Conservation (phyloP, 2,329 filamentous ascomycete species). For the Raffaelea albimanens region DNA sequence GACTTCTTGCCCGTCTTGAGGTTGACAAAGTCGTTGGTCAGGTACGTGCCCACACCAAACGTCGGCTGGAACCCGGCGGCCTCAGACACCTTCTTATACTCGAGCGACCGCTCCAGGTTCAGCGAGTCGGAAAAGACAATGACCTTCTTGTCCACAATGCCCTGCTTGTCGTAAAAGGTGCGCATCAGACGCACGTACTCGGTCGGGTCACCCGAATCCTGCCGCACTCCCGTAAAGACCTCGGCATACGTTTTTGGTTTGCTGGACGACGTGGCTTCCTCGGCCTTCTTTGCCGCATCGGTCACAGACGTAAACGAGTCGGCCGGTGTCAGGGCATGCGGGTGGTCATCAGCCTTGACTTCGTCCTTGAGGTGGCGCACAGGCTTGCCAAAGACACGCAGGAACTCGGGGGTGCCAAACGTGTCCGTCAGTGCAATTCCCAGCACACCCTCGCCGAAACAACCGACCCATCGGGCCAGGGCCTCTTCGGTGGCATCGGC, state of each 20-base stretch:
- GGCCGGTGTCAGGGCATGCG: neutral
- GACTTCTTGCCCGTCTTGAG: constrained; percentile 70
- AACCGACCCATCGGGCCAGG: constrained; percentile 79
- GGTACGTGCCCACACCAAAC: constrained; percentile 90
- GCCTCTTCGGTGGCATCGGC: constrained; percentile 74
- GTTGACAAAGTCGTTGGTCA: constrained; percentile 89
- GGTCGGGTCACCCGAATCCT: constrained; percentile 81
- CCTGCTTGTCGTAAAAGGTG: constrained; percentile 67
- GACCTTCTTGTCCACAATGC: constrained; percentile 71
- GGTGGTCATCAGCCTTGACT: neutral
- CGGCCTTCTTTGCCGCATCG: neutral
- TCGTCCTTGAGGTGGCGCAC: constrained; percentile 31
- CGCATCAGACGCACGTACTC: constrained; percentile 72
- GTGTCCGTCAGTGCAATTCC: constrained; percentile 92
- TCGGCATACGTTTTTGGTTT: constrained; percentile 61
- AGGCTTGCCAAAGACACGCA: constrained; percentile 70
- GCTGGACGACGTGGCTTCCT: constrained; percentile 23
- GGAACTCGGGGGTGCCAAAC: constrained; percentile 84
- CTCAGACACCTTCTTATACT: constrained; percentile 81
- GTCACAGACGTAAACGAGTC: constrained; percentile 21
- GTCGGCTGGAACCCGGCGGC: constrained; percentile 71
- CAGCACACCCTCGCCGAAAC: constrained; percentile 76
- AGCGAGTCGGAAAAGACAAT: constrained; percentile 95
- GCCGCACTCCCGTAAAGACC: constrained; percentile 73
- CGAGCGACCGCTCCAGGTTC: constrained; percentile 79